These are phyloP conservation scores for Eucalyptus erythrocorys DNA, from an alignment of 345 rosid species.

Conservation along the genomic window DNA sequence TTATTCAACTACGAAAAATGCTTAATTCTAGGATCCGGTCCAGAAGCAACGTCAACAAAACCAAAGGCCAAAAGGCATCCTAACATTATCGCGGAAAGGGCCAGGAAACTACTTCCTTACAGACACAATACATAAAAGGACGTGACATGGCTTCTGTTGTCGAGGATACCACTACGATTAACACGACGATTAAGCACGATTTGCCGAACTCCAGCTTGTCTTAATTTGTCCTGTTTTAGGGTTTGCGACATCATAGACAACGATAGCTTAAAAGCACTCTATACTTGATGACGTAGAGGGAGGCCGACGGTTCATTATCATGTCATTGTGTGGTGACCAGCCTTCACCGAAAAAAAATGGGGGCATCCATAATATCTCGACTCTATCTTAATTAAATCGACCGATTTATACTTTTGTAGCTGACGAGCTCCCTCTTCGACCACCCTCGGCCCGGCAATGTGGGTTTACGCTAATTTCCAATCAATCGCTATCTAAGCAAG, in stretches of 20 bases:
- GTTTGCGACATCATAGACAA: background rate
- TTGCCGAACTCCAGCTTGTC: background rate
- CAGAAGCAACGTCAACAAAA: background rate
- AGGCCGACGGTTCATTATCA: background rate
- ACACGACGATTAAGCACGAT: background rate
- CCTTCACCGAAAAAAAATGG: background rate
- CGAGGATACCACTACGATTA: background rate
- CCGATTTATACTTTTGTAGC: background rate
- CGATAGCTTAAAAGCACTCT: background rate
- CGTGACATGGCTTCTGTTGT: background rate
- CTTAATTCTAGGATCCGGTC: background rate
- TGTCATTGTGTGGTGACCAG: background rate
- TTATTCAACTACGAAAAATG: background rate
- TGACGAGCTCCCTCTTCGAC: background rate
- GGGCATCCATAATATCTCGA: background rate
- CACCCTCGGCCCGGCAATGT: background rate
- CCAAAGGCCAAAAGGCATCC: background rate
- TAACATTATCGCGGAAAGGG: background rate
- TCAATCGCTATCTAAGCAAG: background rate
- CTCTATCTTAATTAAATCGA: background rate
- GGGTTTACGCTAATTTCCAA: background rate
- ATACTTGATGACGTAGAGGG: background rate
- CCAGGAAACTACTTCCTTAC: background rate
- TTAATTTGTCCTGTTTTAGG: background rate
- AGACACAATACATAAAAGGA: background rate